Percentiles rank a stretch among this genome's conserved stretches.
Evolutionary conservation across 2,329 filamentous ascomycete species (phyloP).

Genomic region (Diplodia scrobiculata): DNA sequence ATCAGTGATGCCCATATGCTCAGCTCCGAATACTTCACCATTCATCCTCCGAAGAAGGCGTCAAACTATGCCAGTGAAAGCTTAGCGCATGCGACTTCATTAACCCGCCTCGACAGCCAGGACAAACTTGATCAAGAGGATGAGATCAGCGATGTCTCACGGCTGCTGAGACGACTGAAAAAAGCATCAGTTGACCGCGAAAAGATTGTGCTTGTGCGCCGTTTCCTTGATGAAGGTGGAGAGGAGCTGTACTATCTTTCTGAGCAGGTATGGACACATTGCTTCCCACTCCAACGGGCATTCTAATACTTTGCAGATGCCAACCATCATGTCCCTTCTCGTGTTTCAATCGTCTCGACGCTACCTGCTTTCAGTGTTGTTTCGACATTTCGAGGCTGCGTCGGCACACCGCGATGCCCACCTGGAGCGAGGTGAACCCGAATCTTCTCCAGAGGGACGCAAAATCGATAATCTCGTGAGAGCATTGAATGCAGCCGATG

Average conservation of each 20-base stretch:
- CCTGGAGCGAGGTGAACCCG: conserved; percentile 45
- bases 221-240: conserved; percentile 75
- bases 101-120: not conserved
- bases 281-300: not conserved
- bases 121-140: conserved; percentile 49
- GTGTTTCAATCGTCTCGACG: conserved; percentile 86
- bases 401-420: conserved; percentile 55
- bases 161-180: conserved; percentile 69
- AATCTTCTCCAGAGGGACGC: conserved; percentile 52
- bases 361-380: conserved; percentile 71
- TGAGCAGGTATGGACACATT: conserved; percentile 52
- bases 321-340: conserved; percentile 63
- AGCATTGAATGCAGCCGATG: conserved; percentile 74
- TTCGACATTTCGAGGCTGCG: conserved; percentile 55
- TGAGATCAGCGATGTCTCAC: conserved; percentile 64
- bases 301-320: conserved; percentile 34
- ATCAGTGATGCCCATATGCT: conserved; percentile 64
- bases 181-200: conserved; percentile 80
- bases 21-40: conserved; percentile 77
- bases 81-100: not conserved
- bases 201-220: conserved; percentile 80
- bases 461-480: conserved; percentile 69
- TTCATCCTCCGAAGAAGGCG: conserved; percentile 54
- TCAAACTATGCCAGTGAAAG: conserved; percentile 8
- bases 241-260: conserved; percentile 76